Conservation (phyloP, 2,329 filamentous ascomycete genomes). For the Coniella lustricola region DNA sequence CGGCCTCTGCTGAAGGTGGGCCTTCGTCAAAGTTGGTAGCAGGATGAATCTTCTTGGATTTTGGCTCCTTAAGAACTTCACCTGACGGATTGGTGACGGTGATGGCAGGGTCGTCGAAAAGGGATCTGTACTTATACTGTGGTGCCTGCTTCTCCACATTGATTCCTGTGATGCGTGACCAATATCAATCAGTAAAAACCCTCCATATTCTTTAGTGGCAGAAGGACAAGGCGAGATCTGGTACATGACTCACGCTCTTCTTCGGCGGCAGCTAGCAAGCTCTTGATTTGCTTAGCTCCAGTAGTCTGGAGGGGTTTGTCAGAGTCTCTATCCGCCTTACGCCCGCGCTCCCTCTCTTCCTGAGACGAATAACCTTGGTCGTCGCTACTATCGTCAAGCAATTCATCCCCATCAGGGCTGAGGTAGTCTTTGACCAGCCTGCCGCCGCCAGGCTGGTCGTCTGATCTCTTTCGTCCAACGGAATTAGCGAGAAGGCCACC, state of each 20-base stretch:
- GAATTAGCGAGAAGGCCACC: slow-evolving; percentile 57
- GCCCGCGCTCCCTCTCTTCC: slow-evolving; percentile 58
- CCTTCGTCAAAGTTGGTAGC: slow-evolving; percentile 75
- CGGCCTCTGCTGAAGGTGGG: slow-evolving; percentile 44
- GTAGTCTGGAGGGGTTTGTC: slow-evolving; percentile 21
- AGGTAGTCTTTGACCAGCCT: slow-evolving; percentile 63
- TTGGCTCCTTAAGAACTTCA: slow-evolving; percentile 45
- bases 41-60: slow-evolving; percentile 63
- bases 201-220: not conserved
- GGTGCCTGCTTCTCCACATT: slow-evolving; percentile 44
- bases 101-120: slow-evolving; percentile 60
- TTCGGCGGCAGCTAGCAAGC: slow-evolving; percentile 66
- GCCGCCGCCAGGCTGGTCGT: slow-evolving; percentile 36
- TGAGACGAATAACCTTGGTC: slow-evolving; percentile 54
- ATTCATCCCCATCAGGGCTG: slow-evolving; percentile 58
- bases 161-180: slow-evolving; percentile 33
- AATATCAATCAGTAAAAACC: not conserved
- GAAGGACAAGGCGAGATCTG: no score
- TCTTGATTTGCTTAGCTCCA: slow-evolving; percentile 41
- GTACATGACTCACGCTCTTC: slow-evolving; percentile 60
- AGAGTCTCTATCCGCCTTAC: slow-evolving; percentile 43
- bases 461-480: slow-evolving; percentile 48
- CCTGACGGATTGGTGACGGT: slow-evolving; percentile 57
- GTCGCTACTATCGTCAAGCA: slow-evolving; percentile 60
- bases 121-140: slow-evolving; percentile 52